These are phyloP conservation scores for Cytospora schulzeri DNA, from an alignment of 2,329 filamentous ascomycete genomes.

Conservation along the genomic window DNA sequence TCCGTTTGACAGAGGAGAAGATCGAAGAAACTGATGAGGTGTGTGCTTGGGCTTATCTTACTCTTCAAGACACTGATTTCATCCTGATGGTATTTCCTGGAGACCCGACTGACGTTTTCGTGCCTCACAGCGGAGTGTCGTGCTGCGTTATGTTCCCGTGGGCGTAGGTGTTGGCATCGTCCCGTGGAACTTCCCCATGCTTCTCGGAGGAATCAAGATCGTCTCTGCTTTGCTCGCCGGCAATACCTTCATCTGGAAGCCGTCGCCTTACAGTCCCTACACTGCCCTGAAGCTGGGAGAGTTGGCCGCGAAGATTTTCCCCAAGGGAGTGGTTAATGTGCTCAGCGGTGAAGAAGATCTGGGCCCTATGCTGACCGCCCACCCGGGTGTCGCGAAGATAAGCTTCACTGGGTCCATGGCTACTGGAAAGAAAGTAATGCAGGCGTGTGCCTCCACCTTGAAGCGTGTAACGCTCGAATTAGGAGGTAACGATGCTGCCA, in stretches of 20 bases:
- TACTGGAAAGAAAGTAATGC: constrained; percentile 42
- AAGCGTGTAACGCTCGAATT: constrained; percentile 49
- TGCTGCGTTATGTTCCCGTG: constrained; percentile 34
- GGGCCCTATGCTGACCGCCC: constrained; percentile 40
- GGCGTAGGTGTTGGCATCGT: constrained; percentile 50
- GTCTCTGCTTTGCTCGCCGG: constrained; percentile 47
- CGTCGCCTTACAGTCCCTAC: constrained; percentile 48
- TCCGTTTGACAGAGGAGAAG: constrained; percentile 6
- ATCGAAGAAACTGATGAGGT: constrained; percentile 14
- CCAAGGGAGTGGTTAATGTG: constrained; percentile 47
- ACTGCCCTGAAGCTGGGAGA: constrained; percentile 44
- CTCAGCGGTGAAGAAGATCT: constrained; percentile 47
- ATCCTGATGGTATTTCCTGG: neutral
- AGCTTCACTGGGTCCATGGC: constrained; percentile 47
- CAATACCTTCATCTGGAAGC: constrained; percentile 50
- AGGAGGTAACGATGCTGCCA: constrained; percentile 52
- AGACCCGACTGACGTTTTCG: neutral
- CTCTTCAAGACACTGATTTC: too few species aligned
- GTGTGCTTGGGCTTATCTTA: neutral
- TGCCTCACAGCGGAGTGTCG: neutral
- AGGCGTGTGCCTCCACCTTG: constrained; percentile 44
- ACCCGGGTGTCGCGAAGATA: constrained; percentile 42
- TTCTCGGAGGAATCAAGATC: constrained; percentile 44
- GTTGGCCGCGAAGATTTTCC: constrained; percentile 43
- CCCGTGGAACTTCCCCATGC: constrained; percentile 51